Evolutionary conservation across 2,329 filamentous ascomycete genomes (phyloP).

Genomic region (Ophiostoma quercus): DNA sequence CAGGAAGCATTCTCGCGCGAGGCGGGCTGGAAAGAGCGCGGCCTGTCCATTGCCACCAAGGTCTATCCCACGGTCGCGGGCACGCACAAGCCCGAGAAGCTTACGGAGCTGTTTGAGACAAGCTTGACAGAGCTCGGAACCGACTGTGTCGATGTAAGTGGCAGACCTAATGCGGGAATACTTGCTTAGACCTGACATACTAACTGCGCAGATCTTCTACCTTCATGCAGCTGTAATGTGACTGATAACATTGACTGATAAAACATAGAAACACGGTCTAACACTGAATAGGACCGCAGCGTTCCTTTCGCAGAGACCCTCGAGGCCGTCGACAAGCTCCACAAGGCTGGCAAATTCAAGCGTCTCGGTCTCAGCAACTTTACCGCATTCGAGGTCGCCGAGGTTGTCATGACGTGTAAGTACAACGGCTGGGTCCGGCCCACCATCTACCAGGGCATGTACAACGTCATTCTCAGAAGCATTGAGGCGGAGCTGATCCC

Average conservation of each 20-base stretch:
- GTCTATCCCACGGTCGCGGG: slow-evolving; percentile 58
- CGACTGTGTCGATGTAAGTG: slow-evolving; percentile 61
- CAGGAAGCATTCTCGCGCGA: slow-evolving; percentile 76
- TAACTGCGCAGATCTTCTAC: slow-evolving; percentile 56
- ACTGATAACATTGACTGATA: not conserved
- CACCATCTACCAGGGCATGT: slow-evolving; percentile 72
- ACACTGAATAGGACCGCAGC: slow-evolving; percentile 23
- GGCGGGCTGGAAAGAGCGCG: slow-evolving; percentile 72
- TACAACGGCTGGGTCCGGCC: slow-evolving; percentile 64
- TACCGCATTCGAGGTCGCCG: slow-evolving; percentile 70
- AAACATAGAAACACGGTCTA: not conserved
- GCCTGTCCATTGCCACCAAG: slow-evolving; percentile 74
- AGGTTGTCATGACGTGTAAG: slow-evolving; percentile 64
- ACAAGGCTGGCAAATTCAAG: slow-evolving; percentile 67
- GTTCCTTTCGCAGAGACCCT: slow-evolving; percentile 55
- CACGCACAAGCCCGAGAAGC: slow-evolving; percentile 55
- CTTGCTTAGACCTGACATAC: not conserved
- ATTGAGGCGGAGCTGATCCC: slow-evolving; percentile 63
- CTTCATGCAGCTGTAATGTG: slow-evolving; percentile 55
- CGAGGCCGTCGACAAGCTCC: slow-evolving; percentile 60
- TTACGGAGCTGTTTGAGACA: slow-evolving; percentile 59
- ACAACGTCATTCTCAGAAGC: slow-evolving; percentile 47
- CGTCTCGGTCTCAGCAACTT: slow-evolving; percentile 67
- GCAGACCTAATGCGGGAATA: not conserved
- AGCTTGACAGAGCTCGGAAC: slow-evolving; percentile 66